Percentiles rank a stretch among this genome's conserved stretches.
Conservation (phyloP, 2,329 filamentous ascomycete genomes). For the Diplodia seriata region DNA sequence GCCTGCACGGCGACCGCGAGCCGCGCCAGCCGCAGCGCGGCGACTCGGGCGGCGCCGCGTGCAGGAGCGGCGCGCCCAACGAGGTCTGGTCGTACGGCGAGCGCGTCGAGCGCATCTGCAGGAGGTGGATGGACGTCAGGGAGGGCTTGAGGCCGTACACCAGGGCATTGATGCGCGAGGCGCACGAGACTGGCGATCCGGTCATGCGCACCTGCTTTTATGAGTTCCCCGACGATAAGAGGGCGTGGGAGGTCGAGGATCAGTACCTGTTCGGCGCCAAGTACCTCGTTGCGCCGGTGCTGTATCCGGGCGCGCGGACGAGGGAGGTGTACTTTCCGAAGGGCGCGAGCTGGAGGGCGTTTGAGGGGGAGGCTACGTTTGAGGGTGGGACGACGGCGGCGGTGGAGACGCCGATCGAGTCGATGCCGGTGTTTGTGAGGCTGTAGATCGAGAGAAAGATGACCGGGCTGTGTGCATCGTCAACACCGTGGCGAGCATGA, state of each 20-base stretch:
- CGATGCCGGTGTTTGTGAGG: constrained; percentile 57
- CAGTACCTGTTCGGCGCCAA: constrained; percentile 70
- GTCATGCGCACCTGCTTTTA: constrained; percentile 70
- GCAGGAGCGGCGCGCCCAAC: constrained; percentile 60
- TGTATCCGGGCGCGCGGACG: constrained; percentile 56
- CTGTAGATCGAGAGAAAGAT: background rate
- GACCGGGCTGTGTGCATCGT: background rate
- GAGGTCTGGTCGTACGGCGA: constrained; percentile 72
- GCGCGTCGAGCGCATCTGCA: constrained; percentile 66
- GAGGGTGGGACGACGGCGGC: constrained; percentile 52
- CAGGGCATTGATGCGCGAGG: constrained; percentile 63
- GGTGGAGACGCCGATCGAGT: constrained; percentile 54
- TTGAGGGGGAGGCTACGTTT: constrained; percentile 41
- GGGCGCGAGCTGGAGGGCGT: constrained; percentile 55
- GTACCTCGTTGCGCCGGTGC: constrained; percentile 65
- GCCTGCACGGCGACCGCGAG: constrained; percentile 70
- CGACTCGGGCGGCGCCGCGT: constrained; percentile 46
- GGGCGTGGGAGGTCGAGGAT: constrained; percentile 63
- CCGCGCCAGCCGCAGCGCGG: constrained; percentile 59
- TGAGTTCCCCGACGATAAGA: constrained; percentile 64
- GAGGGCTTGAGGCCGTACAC: constrained; percentile 67
- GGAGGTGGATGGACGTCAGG: constrained; percentile 64
- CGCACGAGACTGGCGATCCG: constrained; percentile 65
- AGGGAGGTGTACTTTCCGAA: constrained; percentile 62
- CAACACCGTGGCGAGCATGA: background rate